Percentiles rank a stretch among this genome's conserved stretches.
phyloP scores from a whole-genome alignment of 2,329 filamentous ascomycete genomes.

The Plenodomus tracheiphilus region DNA sequence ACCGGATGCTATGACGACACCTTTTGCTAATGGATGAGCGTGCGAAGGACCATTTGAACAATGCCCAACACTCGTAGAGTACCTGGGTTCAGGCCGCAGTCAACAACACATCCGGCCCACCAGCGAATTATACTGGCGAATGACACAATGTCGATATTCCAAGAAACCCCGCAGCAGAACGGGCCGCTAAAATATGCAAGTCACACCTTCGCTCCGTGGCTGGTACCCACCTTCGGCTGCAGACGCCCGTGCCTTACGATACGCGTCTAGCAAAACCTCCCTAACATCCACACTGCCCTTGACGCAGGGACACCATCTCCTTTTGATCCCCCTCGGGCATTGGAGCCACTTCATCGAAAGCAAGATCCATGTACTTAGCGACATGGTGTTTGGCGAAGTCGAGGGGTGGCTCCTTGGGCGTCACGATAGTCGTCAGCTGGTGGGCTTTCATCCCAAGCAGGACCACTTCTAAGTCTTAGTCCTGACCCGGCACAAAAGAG shows the following conservation, averaged over 20 bases:
- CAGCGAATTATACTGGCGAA: constrained; percentile 21
- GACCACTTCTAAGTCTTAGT: constrained; percentile 16
- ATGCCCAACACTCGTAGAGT: neutral
- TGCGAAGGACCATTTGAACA: neutral
- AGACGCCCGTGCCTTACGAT: constrained; percentile 19
- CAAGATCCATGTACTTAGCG: constrained; percentile 6
- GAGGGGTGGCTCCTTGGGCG: too few relatives aligned
- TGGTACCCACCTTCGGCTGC: constrained; percentile 29
- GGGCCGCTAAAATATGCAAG: constrained; percentile 43
- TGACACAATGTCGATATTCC: constrained; percentile 13
- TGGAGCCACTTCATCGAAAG: constrained; percentile 4
- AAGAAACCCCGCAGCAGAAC: constrained; percentile 34
- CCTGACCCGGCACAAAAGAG: neutral
- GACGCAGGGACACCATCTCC: constrained; percentile 27
- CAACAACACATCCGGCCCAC: neutral
- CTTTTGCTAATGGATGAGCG: neutral
- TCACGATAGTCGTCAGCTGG: constrained; percentile 22
- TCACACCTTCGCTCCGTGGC: constrained; percentile 33
- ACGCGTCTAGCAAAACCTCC: constrained; percentile 19
- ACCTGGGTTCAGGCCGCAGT: neutral
- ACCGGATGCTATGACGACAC: neutral
- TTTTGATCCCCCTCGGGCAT: constrained; percentile 16
- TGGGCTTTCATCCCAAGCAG: constrained; percentile 9
- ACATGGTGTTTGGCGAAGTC: too few relatives aligned
- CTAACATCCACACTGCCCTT: constrained; percentile 24